phyloP scores from a whole-genome alignment of 2,329 filamentous ascomycete genomes.

The Blastomyces emzantsi region DNA sequence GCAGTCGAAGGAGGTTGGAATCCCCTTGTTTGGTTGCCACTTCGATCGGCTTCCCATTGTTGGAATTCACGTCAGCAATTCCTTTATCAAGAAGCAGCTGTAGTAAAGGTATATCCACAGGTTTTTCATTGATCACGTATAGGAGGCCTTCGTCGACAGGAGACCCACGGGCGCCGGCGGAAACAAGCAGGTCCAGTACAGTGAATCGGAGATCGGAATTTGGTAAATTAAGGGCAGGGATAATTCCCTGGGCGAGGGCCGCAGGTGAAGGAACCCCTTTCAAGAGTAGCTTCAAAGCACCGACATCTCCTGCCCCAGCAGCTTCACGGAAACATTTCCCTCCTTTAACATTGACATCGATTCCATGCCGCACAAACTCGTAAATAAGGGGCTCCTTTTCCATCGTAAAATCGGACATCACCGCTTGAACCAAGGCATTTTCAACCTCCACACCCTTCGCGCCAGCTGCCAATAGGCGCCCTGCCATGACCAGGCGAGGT shows the following conservation, averaged over 20 bases:
- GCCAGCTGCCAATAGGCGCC: conserved; percentile 15
- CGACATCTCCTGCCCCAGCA: conserved; percentile 14
- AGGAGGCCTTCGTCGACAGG: conserved; percentile 14
- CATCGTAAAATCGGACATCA: conserved; percentile 8
- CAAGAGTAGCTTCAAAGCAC: conserved; percentile 15
- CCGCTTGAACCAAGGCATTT: conserved; percentile 9
- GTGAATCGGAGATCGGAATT: conserved; percentile 14
- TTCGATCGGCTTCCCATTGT: conserved; percentile 13
- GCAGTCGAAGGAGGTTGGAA: conserved; percentile 12
- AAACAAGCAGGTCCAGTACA: conserved; percentile 16
- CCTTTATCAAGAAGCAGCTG: conserved; percentile 17
- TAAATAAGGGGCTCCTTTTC: conserved; percentile 15
- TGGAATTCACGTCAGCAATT: conserved; percentile 15
- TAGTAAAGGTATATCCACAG: conserved; percentile 15
- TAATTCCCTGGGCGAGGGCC: conserved; percentile 15
- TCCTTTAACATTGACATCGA: conserved; percentile 14
- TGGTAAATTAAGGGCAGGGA: conserved; percentile 11
- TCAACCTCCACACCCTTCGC: conserved; percentile 15
- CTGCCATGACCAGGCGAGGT: conserved; percentile 11
- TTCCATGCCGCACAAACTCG: conserved; percentile 15
- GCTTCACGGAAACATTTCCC: conserved; percentile 17
- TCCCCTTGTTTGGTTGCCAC: conserved; percentile 13
- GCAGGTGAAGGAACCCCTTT: conserved; percentile 13
- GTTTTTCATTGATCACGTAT: conserved; percentile 13
- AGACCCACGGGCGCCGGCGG: conserved; percentile 14